phyloP scores from a whole-genome alignment of 306 rosid species.

The Styphnolobium japonicum region DNA sequence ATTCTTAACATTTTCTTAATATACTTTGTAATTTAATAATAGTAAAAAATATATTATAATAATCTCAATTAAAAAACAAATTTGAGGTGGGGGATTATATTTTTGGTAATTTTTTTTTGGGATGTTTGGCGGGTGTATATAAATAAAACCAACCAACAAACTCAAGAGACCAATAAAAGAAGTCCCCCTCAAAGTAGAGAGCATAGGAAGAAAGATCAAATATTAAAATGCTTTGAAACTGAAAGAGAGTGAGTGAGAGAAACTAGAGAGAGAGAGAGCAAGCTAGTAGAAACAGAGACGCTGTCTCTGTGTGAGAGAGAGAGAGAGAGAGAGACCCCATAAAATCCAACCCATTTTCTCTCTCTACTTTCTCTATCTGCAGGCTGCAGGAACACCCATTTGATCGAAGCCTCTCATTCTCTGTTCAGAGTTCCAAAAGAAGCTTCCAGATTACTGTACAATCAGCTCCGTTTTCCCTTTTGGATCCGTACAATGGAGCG shows the following conservation, averaged over 20 bases:
- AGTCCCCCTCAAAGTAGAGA: conserved; percentile 24
- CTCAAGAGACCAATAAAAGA: conserved; percentile 34
- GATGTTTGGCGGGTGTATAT: conserved; percentile 53
- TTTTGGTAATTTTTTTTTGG: background rate
- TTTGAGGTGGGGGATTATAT: background rate
- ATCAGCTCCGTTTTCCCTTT: conserved; percentile 31
- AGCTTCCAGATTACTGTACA: background rate
- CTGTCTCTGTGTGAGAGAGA: conserved; percentile 26
- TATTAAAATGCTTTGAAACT: conserved; percentile 49
- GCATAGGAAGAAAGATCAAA: conserved; percentile 34
- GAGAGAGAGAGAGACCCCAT: conserved; percentile 29
- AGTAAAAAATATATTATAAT: too few species aligned
- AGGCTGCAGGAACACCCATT: conserved; percentile 31
- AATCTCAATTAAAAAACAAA: background rate
- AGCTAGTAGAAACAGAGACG: conserved; percentile 16
- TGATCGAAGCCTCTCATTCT: conserved; percentile 65
- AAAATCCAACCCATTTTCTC: conserved; percentile 33
- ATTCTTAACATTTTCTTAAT: background rate
- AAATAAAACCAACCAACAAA: conserved; percentile 42
- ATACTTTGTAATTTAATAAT: too few species aligned
- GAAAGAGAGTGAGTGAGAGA: conserved; percentile 34
- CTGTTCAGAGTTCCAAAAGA: background rate
- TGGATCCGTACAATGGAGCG: conserved; percentile 75
- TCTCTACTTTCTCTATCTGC: conserved; percentile 36
- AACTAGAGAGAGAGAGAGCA: conserved; percentile 19